Conservation (phyloP, 2,329 filamentous ascomycete genomes). For the Saccharata proteae region DNA sequence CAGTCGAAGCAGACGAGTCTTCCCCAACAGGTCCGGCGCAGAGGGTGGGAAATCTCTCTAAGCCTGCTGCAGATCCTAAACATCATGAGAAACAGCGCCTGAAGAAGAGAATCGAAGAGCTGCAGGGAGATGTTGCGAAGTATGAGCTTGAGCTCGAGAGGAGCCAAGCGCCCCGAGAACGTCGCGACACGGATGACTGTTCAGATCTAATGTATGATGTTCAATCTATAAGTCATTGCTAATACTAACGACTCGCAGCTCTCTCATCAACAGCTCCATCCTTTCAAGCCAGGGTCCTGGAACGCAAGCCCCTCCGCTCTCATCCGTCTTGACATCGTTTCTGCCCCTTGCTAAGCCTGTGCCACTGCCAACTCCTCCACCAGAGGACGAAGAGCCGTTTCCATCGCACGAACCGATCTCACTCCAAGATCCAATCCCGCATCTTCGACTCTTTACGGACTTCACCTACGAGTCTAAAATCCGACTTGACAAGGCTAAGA, state of each 20-base stretch:
- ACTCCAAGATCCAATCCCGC: slow-evolving; percentile 53
- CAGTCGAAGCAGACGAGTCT: neutral
- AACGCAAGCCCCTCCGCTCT: slow-evolving; percentile 17
- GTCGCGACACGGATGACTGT: slow-evolving; percentile 2
- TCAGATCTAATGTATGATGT: slow-evolving; percentile 15
- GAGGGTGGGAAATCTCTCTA: no score
- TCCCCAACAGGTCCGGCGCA: no score
- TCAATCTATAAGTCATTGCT: neutral
- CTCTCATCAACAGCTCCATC: slow-evolving; percentile 9
- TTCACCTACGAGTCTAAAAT: slow-evolving; percentile 49
- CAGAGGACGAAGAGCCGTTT: slow-evolving; percentile 24
- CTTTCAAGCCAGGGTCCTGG: slow-evolving; percentile 11
- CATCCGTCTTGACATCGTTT: slow-evolving; percentile 26
- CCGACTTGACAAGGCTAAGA: slow-evolving; percentile 11
- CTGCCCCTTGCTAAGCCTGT: slow-evolving; percentile 23
- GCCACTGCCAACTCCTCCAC: slow-evolving; percentile 18
- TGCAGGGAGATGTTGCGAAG: slow-evolving; percentile 21
- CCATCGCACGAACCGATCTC: slow-evolving; percentile 54
- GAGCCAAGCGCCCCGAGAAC: slow-evolving; percentile 12
- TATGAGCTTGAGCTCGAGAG: slow-evolving; percentile 18
- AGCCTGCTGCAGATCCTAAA: slow-evolving; percentile 2
- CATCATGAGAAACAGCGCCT: slow-evolving; percentile 18
- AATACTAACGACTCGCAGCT: slow-evolving; percentile 1
- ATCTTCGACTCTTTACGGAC: slow-evolving; percentile 59
- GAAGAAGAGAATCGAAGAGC: slow-evolving; percentile 16